A percentile compares a stretch with the other conserved stretches of the same genome.
Conservation (phyloP, 2,329 filamentous ascomycete genomes). For the Sarocladium strictum region DNA sequence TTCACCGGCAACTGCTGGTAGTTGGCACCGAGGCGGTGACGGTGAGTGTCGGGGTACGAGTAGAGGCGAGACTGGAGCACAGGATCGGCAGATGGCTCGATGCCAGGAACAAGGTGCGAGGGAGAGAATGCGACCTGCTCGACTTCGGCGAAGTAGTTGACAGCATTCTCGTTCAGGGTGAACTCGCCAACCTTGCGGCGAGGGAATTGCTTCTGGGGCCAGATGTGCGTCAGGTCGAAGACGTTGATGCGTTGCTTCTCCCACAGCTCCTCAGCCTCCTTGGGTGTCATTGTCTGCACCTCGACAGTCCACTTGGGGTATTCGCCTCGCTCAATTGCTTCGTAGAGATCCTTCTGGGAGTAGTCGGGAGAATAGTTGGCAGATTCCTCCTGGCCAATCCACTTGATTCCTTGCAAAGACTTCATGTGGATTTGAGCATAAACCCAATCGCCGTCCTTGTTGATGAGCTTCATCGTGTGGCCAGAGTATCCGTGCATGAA, state of each 20-base stretch:
- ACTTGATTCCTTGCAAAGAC: slow-evolving; percentile 46
- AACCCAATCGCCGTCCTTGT: slow-evolving; percentile 45
- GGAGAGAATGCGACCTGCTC: slow-evolving; percentile 64
- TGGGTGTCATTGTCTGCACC: slow-evolving; percentile 45
- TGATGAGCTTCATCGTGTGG: slow-evolving; percentile 50
- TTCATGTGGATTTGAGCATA: slow-evolving; percentile 49
- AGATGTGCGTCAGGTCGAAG: slow-evolving; percentile 66
- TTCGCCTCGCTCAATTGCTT: slow-evolving; percentile 46
- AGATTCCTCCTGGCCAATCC: slow-evolving; percentile 42
- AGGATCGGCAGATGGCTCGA: slow-evolving; percentile 56
- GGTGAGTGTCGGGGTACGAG: slow-evolving; percentile 56
- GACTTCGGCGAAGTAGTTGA: slow-evolving; percentile 65
- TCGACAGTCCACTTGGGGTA: slow-evolving; percentile 49
- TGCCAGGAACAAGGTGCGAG: slow-evolving; percentile 56
- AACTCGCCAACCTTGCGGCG: slow-evolving; percentile 55
- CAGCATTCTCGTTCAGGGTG: slow-evolving; percentile 57
- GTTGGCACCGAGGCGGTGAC: slow-evolving; percentile 57
- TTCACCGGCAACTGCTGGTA: slow-evolving; percentile 61
- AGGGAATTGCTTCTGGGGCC: slow-evolving; percentile 59
- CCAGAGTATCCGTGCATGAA: slow-evolving; percentile 50
- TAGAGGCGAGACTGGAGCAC: slow-evolving; percentile 56
- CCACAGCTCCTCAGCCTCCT: slow-evolving; percentile 43
- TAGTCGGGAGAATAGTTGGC: slow-evolving; percentile 40
- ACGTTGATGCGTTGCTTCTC: slow-evolving; percentile 42
- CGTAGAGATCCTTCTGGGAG: slow-evolving; percentile 45